Base-by-base conservation (phyloP, 371 early-diverging fungal species). In the Blastocladiella emersonii region DNA sequence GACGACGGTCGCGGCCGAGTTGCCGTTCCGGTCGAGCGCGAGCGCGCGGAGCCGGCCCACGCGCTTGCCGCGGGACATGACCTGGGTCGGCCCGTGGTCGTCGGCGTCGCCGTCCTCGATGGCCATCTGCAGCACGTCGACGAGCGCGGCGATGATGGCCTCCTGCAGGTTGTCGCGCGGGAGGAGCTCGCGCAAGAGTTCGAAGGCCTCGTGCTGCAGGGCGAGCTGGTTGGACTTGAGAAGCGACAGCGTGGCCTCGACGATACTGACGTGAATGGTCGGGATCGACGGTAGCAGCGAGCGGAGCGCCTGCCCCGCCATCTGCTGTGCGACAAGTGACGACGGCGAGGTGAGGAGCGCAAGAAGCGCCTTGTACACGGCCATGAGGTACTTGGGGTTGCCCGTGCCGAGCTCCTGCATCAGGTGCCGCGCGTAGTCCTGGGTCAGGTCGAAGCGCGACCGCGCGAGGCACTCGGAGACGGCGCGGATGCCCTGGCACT, bases 131-230 rank as follows among this genome's bases (percentile, higher is more conserved):
- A 81, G 63, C 41, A 76, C 67, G 8, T 63, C 37, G 34, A 78
- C 72, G 34, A 79, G 68, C 56, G 75, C 75, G 15, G 44, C 63
- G 34, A 81, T 51, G 30, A 79, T 70, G 23, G 69, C 61, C 19
- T 79, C 79, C 64, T 79, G 79, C 25, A 78, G 67, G 10, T 56
- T 60, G 1, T 72, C 68, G n/a, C 78, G 67, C 25, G 63, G 63
- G 10, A 72, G 51, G 1, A 81, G 66, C 30, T 78, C 77, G n/a
- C 67, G 57, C 1, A 81, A 55, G 21, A 81, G 68, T 63, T 81
- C 81, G 64, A 71, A 81, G 2, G 76, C 80, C 68, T 81, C 81
- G 61, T 79, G 75, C 61, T 81, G 81, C 51, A 81, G 70, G 56
- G 76, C 76, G 53, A 76, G 71, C 63, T 79, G 76, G 15, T 72